Conservation (phyloP, 1,284 basidiomycete genomes). For the Ganoderma leucocontextum region DNA sequence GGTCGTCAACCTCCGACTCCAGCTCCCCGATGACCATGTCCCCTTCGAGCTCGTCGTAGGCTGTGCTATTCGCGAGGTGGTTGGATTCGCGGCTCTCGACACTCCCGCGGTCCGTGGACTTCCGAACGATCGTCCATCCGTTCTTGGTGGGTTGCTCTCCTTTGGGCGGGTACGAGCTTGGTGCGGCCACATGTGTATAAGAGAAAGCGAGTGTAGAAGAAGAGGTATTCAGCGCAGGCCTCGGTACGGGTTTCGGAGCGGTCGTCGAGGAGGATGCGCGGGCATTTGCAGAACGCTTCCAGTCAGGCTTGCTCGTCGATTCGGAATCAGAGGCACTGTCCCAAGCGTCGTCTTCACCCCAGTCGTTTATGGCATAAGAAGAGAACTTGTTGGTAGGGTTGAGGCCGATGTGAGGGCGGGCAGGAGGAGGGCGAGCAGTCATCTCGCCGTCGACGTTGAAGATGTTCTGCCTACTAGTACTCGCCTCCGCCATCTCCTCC, state of each 20-base stretch:
- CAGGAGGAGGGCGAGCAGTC: constrained; percentile 75
- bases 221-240: constrained; percentile 54
- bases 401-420: constrained; percentile 77
- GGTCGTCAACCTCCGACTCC: constrained; percentile 62
- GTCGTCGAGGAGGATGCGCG: constrained; percentile 49
- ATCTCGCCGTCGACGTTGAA: constrained; percentile 44
- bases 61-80: constrained; percentile 40
- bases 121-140: constrained; percentile 81
- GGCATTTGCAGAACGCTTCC: constrained; percentile 49
- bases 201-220: constrained; percentile 80
- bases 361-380: constrained; percentile 55
- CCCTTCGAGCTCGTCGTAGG: constrained; percentile 58
- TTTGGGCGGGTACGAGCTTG: constrained; percentile 76
- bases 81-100: constrained; percentile 39
- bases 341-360: constrained; percentile 91
- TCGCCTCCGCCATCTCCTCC: neutral
- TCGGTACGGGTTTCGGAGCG: constrained; percentile 67
- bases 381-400: constrained; percentile 61
- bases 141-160: constrained; percentile 56
- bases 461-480: neutral
- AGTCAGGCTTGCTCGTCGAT: constrained; percentile 60
- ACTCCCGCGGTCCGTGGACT: constrained; percentile 47
- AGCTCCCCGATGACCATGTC: constrained; percentile 81
- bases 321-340: constrained; percentile 88
- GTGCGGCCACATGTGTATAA: constrained; percentile 81